These are phyloP conservation scores for Globisporangium ultimum DNA, from an alignment of 352 stramenopile genomes.

Conservation along the genomic window DNA sequence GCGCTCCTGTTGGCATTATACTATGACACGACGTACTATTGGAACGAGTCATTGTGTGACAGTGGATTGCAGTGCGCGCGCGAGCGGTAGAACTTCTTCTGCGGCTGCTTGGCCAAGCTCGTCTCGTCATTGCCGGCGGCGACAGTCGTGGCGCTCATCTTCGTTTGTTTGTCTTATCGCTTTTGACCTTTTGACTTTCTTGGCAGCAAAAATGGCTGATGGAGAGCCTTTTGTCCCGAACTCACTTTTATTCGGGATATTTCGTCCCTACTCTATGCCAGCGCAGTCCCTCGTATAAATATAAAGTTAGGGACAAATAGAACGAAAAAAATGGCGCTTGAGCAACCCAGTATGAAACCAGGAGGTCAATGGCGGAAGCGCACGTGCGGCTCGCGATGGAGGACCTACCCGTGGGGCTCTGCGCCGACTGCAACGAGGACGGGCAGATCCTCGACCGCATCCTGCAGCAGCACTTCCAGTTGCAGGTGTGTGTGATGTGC, in stretches of 20 bases:
- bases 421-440: constrained; percentile 48
- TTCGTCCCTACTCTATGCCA: no score
- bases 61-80: constrained; percentile 97
- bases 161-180: not conserved
- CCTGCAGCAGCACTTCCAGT: constrained; percentile 45
- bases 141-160: constrained; percentile 9
- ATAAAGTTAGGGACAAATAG: no score
- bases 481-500: constrained; percentile 58
- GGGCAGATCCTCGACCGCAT: constrained; percentile 43
- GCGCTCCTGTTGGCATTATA: not conserved
- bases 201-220: constrained; percentile 8
- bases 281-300: no score
- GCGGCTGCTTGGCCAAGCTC: constrained; percentile 47
- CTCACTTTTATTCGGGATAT: not conserved
- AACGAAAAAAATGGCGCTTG: not conserved
- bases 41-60: constrained; percentile 95
- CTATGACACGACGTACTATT: constrained; percentile 69
- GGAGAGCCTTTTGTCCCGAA: constrained; percentile 9
- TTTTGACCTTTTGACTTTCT: not conserved
- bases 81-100: constrained; percentile 97
- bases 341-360: not conserved
- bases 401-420: constrained; percentile 31
- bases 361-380: not conserved
- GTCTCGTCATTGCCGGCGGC: constrained; percentile 18
- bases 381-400: not conserved